phyloP scores from a whole-genome alignment of 768 basidiomycete genomes.

The Coprinopsis sp. region DNA sequence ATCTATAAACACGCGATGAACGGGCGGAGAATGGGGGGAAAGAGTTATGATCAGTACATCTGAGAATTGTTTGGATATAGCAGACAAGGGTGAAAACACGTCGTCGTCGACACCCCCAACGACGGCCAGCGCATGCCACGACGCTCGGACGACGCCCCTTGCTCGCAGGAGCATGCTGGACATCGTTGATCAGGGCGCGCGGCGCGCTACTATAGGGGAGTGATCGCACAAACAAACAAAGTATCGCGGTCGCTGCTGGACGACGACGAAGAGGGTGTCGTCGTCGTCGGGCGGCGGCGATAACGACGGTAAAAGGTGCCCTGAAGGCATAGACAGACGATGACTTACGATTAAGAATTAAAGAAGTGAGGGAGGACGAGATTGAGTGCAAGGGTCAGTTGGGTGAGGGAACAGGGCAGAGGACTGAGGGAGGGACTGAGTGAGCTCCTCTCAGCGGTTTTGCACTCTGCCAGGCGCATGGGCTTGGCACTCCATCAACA shows the following conservation, averaged over 20 bases:
- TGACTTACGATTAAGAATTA: slow-evolving; percentile 5
- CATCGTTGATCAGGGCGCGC: slow-evolving; percentile 4
- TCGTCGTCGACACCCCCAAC: slow-evolving; percentile 1
- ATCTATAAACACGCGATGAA: slow-evolving; percentile 40
- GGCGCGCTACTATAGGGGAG: slow-evolving; percentile 6
- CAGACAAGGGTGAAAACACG: neutral
- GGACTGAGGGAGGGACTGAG: slow-evolving; percentile 1
- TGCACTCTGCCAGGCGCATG: too few species aligned
- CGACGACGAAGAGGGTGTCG: slow-evolving; percentile 6
- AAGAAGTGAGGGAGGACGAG: neutral
- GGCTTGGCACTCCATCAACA: slow-evolving; percentile 5
- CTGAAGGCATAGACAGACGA: neutral
- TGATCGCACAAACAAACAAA: slow-evolving; percentile 9
- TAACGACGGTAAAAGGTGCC: neutral
- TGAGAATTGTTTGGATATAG: neutral
- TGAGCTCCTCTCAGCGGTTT: too few species aligned
- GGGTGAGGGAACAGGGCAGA: neutral
- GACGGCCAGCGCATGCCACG: neutral
- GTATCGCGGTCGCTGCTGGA: neutral
- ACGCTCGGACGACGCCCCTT: neutral
- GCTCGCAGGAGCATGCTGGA: neutral
- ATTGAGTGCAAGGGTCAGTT: too few species aligned
- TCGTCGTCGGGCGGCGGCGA: neutral
- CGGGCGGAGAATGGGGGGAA: neutral
- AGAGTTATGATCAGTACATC: slow-evolving; percentile 8